Evolutionary conservation across 2,329 filamentous ascomycete genomes (phyloP).

Genomic region (Macrophomina tecta): DNA sequence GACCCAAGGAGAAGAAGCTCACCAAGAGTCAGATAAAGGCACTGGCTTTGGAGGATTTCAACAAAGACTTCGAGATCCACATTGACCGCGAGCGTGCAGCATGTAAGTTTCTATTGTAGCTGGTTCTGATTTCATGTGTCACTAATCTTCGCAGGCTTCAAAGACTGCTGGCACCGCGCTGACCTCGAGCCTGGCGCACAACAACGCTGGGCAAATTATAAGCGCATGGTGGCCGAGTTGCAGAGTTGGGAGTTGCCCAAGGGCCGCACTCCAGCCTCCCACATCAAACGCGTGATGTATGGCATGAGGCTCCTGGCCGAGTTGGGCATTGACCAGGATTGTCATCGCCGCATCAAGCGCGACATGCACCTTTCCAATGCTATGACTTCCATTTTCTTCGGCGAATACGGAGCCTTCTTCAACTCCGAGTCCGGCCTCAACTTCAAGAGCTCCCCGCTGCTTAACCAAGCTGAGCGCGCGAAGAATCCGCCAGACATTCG

Average conservation of each 20-base stretch:
- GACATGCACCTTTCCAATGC: conserved; percentile 38
- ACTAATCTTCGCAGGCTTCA: conserved; percentile 41
- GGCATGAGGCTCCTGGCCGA: conserved; percentile 33
- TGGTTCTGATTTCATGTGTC: not conserved
- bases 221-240: not conserved
- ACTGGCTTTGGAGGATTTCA: conserved; percentile 8
- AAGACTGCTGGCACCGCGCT: conserved; percentile 53
- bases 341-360: conserved; percentile 45
- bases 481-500: conserved; percentile 46
- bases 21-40: not conserved
- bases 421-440: conserved; percentile 40
- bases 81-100: conserved; percentile 45
- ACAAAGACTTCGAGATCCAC: conserved; percentile 38
- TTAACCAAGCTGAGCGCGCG: conserved; percentile 50
- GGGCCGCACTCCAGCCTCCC: not conserved
- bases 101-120: conserved; percentile 33
- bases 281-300: conserved; percentile 10
- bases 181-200: conserved; percentile 51
- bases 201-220: conserved; percentile 45
- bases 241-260: conserved; percentile 1
- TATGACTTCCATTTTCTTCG: conserved; percentile 49
- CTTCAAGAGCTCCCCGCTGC: conserved; percentile 47
- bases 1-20: conserved; percentile 6
- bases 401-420: conserved; percentile 43
- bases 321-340: conserved; percentile 34